Percentiles rank a stretch among this genome's conserved stretches.
Evolutionary conservation across 345 rosid species (phyloP).

Genomic region (Draba incana): DNA sequence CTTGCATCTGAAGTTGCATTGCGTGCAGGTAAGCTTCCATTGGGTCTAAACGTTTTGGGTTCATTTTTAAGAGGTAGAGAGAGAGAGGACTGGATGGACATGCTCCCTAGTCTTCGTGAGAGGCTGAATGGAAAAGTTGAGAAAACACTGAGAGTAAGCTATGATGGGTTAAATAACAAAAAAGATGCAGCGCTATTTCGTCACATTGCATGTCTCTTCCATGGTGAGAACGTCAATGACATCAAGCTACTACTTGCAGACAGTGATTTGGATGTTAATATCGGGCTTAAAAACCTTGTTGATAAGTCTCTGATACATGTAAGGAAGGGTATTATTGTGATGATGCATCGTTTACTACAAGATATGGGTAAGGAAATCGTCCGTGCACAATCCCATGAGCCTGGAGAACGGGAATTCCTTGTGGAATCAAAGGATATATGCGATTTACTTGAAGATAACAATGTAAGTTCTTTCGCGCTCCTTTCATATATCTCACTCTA

Average conservation of each 20-base stretch:
- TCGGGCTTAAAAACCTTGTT: neutral
- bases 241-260: slow-evolving; percentile 9
- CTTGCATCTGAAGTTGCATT: neutral
- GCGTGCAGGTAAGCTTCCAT: slow-evolving; percentile 32
- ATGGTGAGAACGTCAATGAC: neutral
- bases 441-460: slow-evolving; percentile 22
- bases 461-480: slow-evolving; percentile 3
- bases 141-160: slow-evolving; percentile 30
- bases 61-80: neutral
- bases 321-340: neutral
- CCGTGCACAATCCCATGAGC: slow-evolving; percentile 20
- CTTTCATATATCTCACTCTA: neutral
- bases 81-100: slow-evolving; percentile 30
- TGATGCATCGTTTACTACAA: slow-evolving; percentile 40
- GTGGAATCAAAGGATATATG: slow-evolving; percentile 27
- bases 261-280: neutral
- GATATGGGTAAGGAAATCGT: slow-evolving; percentile 37
- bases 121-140: slow-evolving; percentile 10
- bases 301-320: slow-evolving; percentile 33
- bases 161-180: slow-evolving; percentile 26
- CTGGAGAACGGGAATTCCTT: slow-evolving; percentile 32
- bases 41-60: slow-evolving; percentile 44
- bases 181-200: slow-evolving; percentile 32
- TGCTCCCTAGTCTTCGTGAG: slow-evolving; percentile 2
- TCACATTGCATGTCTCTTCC: slow-evolving; percentile 43